Evolutionary conservation across 106 monocot species (phyloP).

Genomic region (Agapanthus africanus): DNA sequence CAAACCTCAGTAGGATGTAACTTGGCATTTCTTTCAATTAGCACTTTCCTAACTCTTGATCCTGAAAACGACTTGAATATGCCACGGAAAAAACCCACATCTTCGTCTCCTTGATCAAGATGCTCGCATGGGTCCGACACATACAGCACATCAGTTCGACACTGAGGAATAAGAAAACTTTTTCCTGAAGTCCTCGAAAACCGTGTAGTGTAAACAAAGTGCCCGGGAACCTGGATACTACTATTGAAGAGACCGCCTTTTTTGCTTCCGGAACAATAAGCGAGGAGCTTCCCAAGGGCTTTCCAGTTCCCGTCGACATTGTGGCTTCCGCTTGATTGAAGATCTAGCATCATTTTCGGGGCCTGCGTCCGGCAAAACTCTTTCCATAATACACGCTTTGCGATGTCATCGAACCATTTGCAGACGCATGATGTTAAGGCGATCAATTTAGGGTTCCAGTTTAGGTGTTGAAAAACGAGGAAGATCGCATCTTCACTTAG

Average conservation of each 20-base stretch:
- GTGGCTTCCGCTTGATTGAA: slow-evolving; percentile 77
- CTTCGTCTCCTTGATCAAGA: slow-evolving; percentile 85
- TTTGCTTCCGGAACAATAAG: slow-evolving; percentile 67
- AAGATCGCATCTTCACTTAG: slow-evolving; percentile 65
- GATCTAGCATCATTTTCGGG: slow-evolving; percentile 86
- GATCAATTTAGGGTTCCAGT: slow-evolving; percentile 83
- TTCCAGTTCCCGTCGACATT: slow-evolving; percentile 95
- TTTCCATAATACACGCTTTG: slow-evolving; percentile 76
- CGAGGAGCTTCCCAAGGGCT: slow-evolving; percentile 82
- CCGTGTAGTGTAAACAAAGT: slow-evolving; percentile 67
- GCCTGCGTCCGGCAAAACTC: slow-evolving; percentile 67
- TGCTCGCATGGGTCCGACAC: slow-evolving; percentile 91
- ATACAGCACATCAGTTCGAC: slow-evolving; percentile 70
- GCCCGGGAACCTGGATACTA: slow-evolving; percentile 51
- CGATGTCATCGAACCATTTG: slow-evolving; percentile 94
- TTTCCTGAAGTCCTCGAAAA: slow-evolving; percentile 93
- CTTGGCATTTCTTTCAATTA: slow-evolving; percentile 57
- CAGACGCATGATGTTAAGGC: slow-evolving; percentile 69
- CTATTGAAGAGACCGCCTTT: slow-evolving; percentile 52
- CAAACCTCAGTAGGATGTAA: slow-evolving; percentile 72
- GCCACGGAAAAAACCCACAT: slow-evolving; percentile 80
- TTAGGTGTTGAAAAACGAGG: slow-evolving; percentile 69
- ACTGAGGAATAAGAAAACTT: slow-evolving; percentile 73
- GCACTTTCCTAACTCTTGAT: slow-evolving; percentile 63
- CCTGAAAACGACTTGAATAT: slow-evolving; percentile 75